Conservation (phyloP, 495 filamentous ascomycete genomes). For the Hypoxylon cercidicola region DNA sequence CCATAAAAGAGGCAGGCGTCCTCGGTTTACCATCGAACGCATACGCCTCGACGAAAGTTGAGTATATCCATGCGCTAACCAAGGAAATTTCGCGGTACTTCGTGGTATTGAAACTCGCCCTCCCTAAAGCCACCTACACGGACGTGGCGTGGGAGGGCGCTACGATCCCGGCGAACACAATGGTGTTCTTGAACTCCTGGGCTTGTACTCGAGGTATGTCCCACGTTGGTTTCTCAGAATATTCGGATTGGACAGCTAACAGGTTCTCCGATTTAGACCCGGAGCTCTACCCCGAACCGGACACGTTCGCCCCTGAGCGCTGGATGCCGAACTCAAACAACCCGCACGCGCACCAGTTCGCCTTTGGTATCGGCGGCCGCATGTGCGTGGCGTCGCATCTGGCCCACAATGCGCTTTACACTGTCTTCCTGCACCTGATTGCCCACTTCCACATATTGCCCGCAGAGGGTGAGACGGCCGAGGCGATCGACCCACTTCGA, state of each 20-base stretch:
- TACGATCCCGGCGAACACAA: conserved; percentile 70
- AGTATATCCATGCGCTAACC: conserved; percentile 74
- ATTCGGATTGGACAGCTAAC: background rate
- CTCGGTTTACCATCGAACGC: conserved; percentile 71
- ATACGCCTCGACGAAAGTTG: conserved; percentile 75
- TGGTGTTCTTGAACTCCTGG: conserved; percentile 67
- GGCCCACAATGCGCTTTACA: conserved; percentile 74
- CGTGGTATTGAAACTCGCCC: conserved; percentile 78
- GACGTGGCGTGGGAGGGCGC: conserved; percentile 69
- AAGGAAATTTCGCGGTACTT: conserved; percentile 77
- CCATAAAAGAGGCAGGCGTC: conserved; percentile 72
- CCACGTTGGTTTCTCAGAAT: background rate
- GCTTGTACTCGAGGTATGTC: conserved; percentile 18
- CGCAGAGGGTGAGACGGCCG: conserved; percentile 21
- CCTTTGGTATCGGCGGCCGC: conserved; percentile 74
- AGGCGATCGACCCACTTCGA: conserved; percentile 25
- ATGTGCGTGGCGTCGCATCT: conserved; percentile 80
- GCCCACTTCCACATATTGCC: conserved; percentile 63
- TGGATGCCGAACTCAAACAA: conserved; percentile 66
- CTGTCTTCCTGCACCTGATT: conserved; percentile 74
- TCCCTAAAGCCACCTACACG: conserved; percentile 72
- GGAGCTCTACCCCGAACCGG: conserved; percentile 69
- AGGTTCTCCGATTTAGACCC: conserved; percentile 53
- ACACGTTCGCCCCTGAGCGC: conserved; percentile 70
- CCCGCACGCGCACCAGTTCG: conserved; percentile 71